Evolutionary conservation across 805 yeast species (phyloP).

Genomic region (Wickerhamomyces canadensis): DNA sequence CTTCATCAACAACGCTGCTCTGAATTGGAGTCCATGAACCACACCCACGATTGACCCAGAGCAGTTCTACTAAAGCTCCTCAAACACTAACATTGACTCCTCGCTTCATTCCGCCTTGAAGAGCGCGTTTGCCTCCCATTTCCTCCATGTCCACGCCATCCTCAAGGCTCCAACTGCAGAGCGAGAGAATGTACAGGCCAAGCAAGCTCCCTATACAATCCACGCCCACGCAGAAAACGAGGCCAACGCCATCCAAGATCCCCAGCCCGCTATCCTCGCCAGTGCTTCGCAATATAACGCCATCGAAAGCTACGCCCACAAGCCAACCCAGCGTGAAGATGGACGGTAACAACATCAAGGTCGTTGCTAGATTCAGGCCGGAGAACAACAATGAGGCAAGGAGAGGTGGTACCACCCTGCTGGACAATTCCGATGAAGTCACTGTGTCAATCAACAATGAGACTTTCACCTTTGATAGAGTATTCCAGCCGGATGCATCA

Average conservation of each 20-base stretch:
- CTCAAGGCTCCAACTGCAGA: too few species aligned
- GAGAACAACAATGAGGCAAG: conserved; percentile 31
- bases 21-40: too few species aligned
- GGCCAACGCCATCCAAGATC: not conserved
- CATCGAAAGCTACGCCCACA: too few species aligned
- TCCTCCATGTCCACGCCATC: not conserved
- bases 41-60: too few species aligned
- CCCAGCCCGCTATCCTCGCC: too few species aligned
- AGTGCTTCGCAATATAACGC: too few species aligned
- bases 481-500: conserved; percentile 44
- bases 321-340: not conserved
- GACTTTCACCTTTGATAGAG: conserved; percentile 58
- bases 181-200: not conserved
- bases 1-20: too few species aligned
- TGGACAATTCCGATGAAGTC: conserved; percentile 12
- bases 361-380: conserved; percentile 71
- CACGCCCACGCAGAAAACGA: not conserved
- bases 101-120: too few species aligned
- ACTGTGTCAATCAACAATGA: conserved; percentile 11
- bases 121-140: too few species aligned
- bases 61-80: too few species aligned
- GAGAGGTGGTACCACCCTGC: conserved; percentile 6
- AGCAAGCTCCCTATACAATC: not conserved
- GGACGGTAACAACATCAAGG: conserved; percentile 43
- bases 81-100: too few species aligned